Evolutionary conservation across 1,284 basidiomycete species (phyloP).

Genomic region (Cutaneotrichosporon mucoides): DNA sequence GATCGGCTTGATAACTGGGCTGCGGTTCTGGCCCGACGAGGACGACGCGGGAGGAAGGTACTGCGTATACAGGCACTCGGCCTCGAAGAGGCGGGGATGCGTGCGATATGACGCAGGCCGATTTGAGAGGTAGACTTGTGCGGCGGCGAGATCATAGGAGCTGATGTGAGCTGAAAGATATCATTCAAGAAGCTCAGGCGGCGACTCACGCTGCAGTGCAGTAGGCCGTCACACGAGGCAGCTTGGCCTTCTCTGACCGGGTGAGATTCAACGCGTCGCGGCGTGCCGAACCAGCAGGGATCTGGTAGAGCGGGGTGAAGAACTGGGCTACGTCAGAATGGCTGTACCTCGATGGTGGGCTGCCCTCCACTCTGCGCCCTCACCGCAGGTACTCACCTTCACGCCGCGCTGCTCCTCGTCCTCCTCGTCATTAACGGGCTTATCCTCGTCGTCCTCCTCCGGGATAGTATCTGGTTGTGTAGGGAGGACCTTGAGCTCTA

Average conservation of each 20-base stretch:
- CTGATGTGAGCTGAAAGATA: conserved; percentile 47
- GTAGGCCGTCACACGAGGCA: conserved; percentile 93
- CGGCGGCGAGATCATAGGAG: conserved; percentile 79
- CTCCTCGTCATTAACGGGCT: conserved; percentile 28
- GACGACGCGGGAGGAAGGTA: conserved; percentile 42
- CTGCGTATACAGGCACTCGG: conserved; percentile 48
- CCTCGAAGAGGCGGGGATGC: conserved; percentile 60
- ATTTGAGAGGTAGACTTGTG: conserved; percentile 82
- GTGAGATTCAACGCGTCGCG: conserved; percentile 84
- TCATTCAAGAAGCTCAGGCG: too few relatives aligned
- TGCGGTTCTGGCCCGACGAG: conserved; percentile 1
- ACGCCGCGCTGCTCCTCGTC: conserved; percentile 54
- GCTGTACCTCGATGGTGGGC: too few relatives aligned
- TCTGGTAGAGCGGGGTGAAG: conserved; percentile 83
- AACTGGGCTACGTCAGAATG: conserved; percentile 55
- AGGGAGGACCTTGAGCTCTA: conserved; percentile 86
- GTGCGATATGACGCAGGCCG: conserved; percentile 76
- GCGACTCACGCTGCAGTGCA: conserved; percentile 76
- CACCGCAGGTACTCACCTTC: conserved; percentile 57
- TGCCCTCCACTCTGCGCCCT: too few relatives aligned
- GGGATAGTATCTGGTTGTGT: conserved; percentile 68
- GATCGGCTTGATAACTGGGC: conserved; percentile 6
- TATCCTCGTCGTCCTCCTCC: conserved; percentile 59
- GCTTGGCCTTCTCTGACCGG: conserved; percentile 86
- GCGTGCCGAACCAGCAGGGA: conserved; percentile 88